phyloP scores from a whole-genome alignment of 2,329 filamentous ascomycete species.

The Trichoderma sp. region DNA sequence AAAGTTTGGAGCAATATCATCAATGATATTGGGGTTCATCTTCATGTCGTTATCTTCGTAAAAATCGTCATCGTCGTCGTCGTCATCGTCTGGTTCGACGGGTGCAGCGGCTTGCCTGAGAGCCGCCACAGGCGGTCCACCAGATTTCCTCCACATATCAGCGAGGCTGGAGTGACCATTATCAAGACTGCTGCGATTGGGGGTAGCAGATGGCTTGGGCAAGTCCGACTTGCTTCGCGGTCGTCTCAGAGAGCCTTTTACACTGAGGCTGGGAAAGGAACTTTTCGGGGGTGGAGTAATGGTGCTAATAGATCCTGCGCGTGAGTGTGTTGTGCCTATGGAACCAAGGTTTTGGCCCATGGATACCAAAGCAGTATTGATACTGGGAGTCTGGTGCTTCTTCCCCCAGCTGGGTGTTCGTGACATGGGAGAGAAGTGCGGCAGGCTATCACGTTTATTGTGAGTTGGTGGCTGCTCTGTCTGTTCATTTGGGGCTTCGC shows the following conservation, averaged over 20 bases:
- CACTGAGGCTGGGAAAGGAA: constrained; percentile 49
- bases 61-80: constrained; percentile 62
- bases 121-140: constrained; percentile 58
- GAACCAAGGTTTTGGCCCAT: constrained; percentile 60
- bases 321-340: constrained; percentile 60
- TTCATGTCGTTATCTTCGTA: constrained; percentile 64
- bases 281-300: constrained; percentile 54
- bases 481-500: constrained; percentile 36
- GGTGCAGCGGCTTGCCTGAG: constrained; percentile 43
- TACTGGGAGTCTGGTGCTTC: constrained; percentile 54
- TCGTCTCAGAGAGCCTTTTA: constrained; percentile 57
- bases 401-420: constrained; percentile 58
- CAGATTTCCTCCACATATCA: constrained; percentile 56
- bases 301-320: constrained; percentile 64
- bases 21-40: constrained; percentile 65
- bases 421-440: constrained; percentile 54
- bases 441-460: constrained; percentile 50
- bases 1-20: constrained; percentile 71
- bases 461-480: constrained; percentile 36
- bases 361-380: constrained; percentile 62
- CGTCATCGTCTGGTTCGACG: constrained; percentile 53
- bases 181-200: constrained; percentile 29
- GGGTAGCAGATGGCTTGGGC: constrained; percentile 43
- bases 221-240: constrained; percentile 60
- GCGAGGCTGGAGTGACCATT: constrained; percentile 49